phyloP scores from a whole-genome alignment of 192 early-diverging fungal genomes.

The Rhizoclosmatium globosum region DNA sequence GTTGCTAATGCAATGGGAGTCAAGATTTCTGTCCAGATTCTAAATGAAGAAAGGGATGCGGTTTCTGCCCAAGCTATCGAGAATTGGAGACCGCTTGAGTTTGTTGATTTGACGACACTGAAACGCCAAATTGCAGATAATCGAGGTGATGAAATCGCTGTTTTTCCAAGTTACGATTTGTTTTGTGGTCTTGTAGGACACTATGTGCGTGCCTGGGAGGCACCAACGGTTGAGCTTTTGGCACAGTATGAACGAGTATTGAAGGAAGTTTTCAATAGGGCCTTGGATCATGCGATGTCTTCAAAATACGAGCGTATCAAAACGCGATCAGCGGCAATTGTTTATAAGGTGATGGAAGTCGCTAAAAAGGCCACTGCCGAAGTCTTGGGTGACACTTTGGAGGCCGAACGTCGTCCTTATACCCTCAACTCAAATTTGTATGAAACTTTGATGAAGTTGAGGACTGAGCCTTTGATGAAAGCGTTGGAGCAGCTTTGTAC shows the following conservation, averaged over 20 bases:
- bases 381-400: not conserved
- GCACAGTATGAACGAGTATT: not conserved
- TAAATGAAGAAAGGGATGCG: too few relatives aligned
- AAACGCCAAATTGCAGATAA: slow-evolving; percentile 17
- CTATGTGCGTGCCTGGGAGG: not conserved
- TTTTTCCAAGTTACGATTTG: slow-evolving; percentile 33
- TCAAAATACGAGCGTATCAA: not conserved
- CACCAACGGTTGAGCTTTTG: slow-evolving; percentile 10
- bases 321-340: not conserved
- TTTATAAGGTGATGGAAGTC: not conserved
- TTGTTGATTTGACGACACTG: slow-evolving; percentile 4
- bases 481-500: not conserved
- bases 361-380: not conserved
- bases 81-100: not conserved
- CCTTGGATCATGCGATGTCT: not conserved
- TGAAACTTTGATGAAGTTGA: slow-evolving; percentile 4
- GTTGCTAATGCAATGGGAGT: too few relatives aligned
- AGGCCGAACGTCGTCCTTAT: slow-evolving; percentile 10
- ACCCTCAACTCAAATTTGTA: slow-evolving; percentile 24
- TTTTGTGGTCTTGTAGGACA: slow-evolving; percentile 6
- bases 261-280: not conserved
- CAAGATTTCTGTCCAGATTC: too few relatives aligned
- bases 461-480: not conserved
- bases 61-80: not conserved
- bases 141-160: slow-evolving; percentile 30